phyloP scores from a whole-genome alignment of 2,329 filamentous ascomycete genomes.

The Lojkania enalia region DNA sequence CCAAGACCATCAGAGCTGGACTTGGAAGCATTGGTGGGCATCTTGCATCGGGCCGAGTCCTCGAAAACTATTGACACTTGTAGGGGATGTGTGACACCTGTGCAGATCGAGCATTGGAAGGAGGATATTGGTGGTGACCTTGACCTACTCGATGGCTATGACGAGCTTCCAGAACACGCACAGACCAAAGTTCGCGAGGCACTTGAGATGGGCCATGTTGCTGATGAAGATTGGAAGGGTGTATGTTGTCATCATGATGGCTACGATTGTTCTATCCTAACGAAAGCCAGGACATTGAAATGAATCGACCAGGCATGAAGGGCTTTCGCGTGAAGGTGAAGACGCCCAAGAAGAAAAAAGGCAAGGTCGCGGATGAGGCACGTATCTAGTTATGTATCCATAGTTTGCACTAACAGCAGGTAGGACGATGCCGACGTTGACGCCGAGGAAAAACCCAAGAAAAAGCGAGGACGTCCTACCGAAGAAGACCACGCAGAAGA shows the following conservation, averaged over 20 bases:
- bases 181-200: conserved; percentile 75
- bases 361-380: conserved; percentile 26
- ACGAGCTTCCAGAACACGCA: conserved; percentile 69
- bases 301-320: conserved; percentile 68
- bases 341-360: conserved; percentile 40
- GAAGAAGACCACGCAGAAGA: conserved; percentile 30
- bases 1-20: conserved; percentile 63
- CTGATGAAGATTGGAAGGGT: conserved; percentile 84
- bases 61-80: conserved; percentile 12
- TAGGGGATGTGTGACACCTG: conserved; percentile 88
- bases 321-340: conserved; percentile 58
- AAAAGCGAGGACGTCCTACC: conserved; percentile 44
- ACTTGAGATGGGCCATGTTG: conserved; percentile 76
- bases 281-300: conserved; percentile 66
- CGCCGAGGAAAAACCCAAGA: conserved; percentile 42
- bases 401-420: conserved; percentile 6
- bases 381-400: conserved; percentile 2
- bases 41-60: conserved; percentile 1
- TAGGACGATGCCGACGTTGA: conserved; percentile 26
- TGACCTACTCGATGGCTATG: conserved; percentile 76
- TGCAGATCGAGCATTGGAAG: conserved; percentile 68
- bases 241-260: conserved; percentile 57
- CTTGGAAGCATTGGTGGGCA: conserved; percentile 89
- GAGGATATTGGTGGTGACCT: conserved; percentile 61
- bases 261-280: conserved; percentile 11